Conservation (phyloP, 306 rosid species). For the Cucurbita pepo region DNA sequence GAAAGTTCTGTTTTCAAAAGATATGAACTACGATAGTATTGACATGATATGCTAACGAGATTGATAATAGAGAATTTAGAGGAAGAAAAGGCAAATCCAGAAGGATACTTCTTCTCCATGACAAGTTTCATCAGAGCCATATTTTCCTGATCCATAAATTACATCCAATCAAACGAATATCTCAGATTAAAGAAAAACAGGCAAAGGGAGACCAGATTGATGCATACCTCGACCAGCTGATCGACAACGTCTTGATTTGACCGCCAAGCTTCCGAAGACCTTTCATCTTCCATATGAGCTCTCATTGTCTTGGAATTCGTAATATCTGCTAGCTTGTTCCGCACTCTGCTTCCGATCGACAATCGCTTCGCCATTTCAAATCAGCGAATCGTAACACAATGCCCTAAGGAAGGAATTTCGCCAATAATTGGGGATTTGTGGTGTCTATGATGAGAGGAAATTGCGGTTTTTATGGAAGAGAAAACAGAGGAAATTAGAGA, state of each 20-base stretch:
- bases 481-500: neutral
- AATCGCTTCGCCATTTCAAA: slow-evolving; percentile 34
- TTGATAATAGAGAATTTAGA: no score
- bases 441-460: neutral
- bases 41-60: no score
- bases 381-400: neutral
- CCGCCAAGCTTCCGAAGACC: slow-evolving; percentile 2
- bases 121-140: slow-evolving; percentile 33
- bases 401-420: neutral
- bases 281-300: slow-evolving; percentile 10
- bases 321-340: slow-evolving; percentile 65
- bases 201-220: neutral
- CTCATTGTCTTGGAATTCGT: slow-evolving; percentile 33
- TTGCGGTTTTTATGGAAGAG: neutral
- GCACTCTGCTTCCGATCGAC: slow-evolving; percentile 40
- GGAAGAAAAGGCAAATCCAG: neutral
- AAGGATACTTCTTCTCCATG: slow-evolving; percentile 68
- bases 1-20: neutral
- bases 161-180: slow-evolving; percentile 1
- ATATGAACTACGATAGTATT: no score
- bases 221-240: slow-evolving; percentile 44
- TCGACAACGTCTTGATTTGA: slow-evolving; percentile 24
- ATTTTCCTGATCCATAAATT: slow-evolving; percentile 45
- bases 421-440: neutral
- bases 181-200: neutral